A percentile compares a stretch with the other conserved stretches of the same genome.
These are phyloP conservation scores for Plasmodium reichenowi DNA, from an alignment of 169 alveolate genomes.

Conservation along the genomic window DNA sequence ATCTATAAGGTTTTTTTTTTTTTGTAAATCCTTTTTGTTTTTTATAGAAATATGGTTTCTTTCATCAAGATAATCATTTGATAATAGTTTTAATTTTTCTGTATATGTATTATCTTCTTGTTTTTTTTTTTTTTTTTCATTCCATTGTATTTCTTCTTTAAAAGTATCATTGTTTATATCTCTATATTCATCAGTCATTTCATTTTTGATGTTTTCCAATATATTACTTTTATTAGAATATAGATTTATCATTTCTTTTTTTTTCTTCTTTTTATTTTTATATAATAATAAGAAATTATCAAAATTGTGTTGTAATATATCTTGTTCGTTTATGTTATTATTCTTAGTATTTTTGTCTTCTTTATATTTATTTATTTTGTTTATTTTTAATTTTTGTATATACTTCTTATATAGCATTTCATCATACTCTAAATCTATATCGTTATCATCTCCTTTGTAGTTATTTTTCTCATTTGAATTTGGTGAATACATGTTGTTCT, in stretches of 20 bases:
- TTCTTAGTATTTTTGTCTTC: background rate
- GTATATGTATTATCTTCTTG: background rate
- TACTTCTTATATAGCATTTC: constrained; percentile 9
- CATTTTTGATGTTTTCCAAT: constrained; percentile 14
- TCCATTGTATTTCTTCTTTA: constrained; percentile 9
- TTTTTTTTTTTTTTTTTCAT: background rate
- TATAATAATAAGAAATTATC: constrained; percentile 48
- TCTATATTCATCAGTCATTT: background rate
- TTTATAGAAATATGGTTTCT: background rate
- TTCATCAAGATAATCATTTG: background rate
- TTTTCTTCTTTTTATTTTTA: constrained; percentile 14
- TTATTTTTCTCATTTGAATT: background rate
- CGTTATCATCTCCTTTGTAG: background rate
- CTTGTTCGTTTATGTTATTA: constrained; percentile 1
- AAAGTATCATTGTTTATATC: background rate
- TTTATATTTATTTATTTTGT: background rate
- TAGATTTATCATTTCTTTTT: constrained; percentile 1
- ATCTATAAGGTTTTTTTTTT: background rate
- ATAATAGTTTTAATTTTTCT: constrained; percentile 1
- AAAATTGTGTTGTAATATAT: constrained; percentile 24
- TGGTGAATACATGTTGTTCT: no score
- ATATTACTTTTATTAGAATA: constrained; percentile 2
- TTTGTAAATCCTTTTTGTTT: background rate
- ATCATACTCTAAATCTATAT: background rate
- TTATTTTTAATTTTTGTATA: constrained; percentile 16